Evolutionary conservation across 371 early-diverging fungal species (phyloP).

Genomic region (Catenaria anguillulae): DNA sequence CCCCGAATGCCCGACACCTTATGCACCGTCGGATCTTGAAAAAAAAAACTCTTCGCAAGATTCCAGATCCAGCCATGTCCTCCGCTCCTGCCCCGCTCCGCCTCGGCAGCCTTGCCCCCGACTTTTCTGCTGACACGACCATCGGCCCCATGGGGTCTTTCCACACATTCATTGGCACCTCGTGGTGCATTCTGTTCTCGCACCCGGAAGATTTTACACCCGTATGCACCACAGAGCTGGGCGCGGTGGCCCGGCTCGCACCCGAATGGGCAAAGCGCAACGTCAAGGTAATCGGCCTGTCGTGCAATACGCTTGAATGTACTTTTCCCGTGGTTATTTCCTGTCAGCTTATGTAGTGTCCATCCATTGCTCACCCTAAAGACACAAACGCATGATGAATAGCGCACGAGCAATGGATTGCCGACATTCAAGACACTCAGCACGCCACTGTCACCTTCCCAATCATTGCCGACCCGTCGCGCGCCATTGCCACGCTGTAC

Average conservation of each 20-base stretch:
- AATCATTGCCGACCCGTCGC: conserved; percentile 79
- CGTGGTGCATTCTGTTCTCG: conserved; percentile 87
- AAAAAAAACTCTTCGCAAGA: too few relatives aligned
- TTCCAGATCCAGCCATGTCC: too few relatives aligned
- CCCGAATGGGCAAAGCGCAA: conserved; percentile 59
- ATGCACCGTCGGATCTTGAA: too few relatives aligned
- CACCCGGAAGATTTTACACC: conserved; percentile 93
- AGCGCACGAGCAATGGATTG: too few relatives aligned
- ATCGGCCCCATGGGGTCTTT: conserved; percentile 42
- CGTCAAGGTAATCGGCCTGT: conserved; percentile 84
- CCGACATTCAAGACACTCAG: too few relatives aligned
- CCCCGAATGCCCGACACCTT: too few relatives aligned
- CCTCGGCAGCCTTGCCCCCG: conserved; percentile 8
- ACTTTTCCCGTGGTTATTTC: neutral
- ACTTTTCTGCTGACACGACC: conserved; percentile 76
- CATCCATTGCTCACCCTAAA: too few relatives aligned
- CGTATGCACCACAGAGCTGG: conserved; percentile 91
- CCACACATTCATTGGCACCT: conserved; percentile 68
- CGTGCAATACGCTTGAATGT: conserved; percentile 55
- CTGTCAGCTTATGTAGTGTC: too few relatives aligned
- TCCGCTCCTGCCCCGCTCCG: too few relatives aligned
- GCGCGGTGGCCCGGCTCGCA: conserved; percentile 63
- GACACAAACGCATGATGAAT: too few relatives aligned
- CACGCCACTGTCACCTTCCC: too few relatives aligned
- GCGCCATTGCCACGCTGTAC: conserved; percentile 68